These are phyloP conservation scores for Debaryomyces maramus DNA, from an alignment of 805 yeast genomes.

Conservation along the genomic window DNA sequence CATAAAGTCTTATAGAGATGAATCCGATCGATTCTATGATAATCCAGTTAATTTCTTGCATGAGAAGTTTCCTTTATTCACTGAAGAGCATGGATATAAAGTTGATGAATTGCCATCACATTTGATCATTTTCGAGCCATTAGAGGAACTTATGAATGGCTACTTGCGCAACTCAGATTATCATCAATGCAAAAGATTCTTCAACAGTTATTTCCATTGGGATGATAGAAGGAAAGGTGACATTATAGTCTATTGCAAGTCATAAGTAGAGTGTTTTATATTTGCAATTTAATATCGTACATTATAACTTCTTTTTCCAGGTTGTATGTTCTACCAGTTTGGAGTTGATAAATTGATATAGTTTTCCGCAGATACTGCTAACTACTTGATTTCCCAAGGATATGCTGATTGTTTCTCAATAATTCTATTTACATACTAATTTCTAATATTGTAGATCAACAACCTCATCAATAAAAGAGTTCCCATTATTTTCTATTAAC, in stretches of 20 bases:
- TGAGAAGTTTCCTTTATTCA: not conserved
- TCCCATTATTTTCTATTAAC: not conserved
- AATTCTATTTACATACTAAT: too few species aligned
- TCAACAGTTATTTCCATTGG: constrained; percentile 85
- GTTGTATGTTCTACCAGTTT: too few species aligned
- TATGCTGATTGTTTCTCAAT: too few species aligned
- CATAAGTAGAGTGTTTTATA: too few species aligned
- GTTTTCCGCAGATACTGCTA: too few species aligned
- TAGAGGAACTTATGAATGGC: constrained; percentile 47
- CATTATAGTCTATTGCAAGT: constrained; percentile 56
- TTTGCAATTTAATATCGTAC: too few species aligned
- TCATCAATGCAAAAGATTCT: constrained; percentile 52
- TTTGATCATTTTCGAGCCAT: constrained; percentile 67
- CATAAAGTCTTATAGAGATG: constrained; percentile 65
- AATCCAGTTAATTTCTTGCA: constrained; percentile 59
- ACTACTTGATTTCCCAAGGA: too few species aligned
- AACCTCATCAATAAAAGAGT: too few species aligned
- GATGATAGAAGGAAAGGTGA: constrained; percentile 80
- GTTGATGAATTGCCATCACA: constrained; percentile 63
- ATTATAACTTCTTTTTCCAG: too few species aligned
- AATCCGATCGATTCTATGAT: constrained; percentile 79
- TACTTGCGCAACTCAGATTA: constrained; percentile 46
- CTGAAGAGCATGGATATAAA: not conserved
- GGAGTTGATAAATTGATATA: too few species aligned
- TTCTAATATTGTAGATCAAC: too few species aligned